Percentiles rank a stretch among this genome's conserved stretches.
phyloP scores from a whole-genome alignment of 768 basidiomycete genomes.

The Termitomyces sp. region DNA sequence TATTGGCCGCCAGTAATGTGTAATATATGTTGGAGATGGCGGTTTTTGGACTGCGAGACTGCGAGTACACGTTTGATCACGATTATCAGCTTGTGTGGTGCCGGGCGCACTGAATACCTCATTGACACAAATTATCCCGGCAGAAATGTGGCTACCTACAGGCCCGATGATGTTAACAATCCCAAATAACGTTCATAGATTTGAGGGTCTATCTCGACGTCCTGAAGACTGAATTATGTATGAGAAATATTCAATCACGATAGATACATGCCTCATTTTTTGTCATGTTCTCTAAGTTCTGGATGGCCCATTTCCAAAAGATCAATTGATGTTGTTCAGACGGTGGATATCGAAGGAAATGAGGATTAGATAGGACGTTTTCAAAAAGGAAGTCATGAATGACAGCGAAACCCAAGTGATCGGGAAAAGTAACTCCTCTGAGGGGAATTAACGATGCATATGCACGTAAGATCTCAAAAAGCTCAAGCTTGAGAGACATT shows the following conservation, averaged over 20 bases:
- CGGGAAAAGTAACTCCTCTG: conserved; percentile 35
- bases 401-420: conserved; percentile 24
- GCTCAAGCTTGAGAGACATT: conserved; percentile 12
- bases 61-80: conserved; percentile 21
- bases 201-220: conserved; percentile 56
- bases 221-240: conserved; percentile 23
- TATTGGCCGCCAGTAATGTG: conserved; percentile 51
- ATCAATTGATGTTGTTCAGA: conserved; percentile 52
- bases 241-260: not conserved
- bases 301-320: conserved; percentile 75
- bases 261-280: conserved; percentile 40
- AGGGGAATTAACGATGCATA: conserved; percentile 50
- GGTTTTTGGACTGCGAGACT: conserved; percentile 22
- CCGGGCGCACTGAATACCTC: conserved; percentile 15
- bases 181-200: conserved; percentile 61
- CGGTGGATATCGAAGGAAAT: conserved; percentile 56
- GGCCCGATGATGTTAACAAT: conserved; percentile 32
- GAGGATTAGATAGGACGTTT: conserved; percentile 42
- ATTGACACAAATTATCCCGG: not conserved
- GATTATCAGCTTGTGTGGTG: conserved; percentile 14
- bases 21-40: conserved; percentile 55
- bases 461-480: conserved; percentile 40
- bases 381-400: conserved; percentile 53
- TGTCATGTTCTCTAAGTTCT: conserved; percentile 41
- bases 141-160: conserved; percentile 18